These are phyloP conservation scores for Phylloporus sp. DNA, from an alignment of 768 basidiomycete genomes.

Conservation along the genomic window DNA sequence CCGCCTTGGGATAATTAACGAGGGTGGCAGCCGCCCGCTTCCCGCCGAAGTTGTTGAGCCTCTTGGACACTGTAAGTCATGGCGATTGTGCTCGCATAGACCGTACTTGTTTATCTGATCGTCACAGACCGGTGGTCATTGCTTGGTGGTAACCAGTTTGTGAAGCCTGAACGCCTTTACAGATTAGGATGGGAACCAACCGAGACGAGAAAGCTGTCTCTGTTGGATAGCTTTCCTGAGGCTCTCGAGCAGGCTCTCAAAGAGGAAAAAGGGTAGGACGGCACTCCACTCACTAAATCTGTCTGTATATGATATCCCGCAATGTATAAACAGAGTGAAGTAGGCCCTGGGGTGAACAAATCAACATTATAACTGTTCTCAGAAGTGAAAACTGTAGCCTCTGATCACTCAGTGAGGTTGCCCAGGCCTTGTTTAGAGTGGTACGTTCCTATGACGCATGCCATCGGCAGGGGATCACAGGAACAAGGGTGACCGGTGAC, in stretches of 20 bases:
- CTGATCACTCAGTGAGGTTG: no score
- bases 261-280: neutral
- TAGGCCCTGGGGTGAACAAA: no score
- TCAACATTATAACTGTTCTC: no score
- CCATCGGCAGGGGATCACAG: no score
- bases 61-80: constrained; percentile 39
- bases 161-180: constrained; percentile 32
- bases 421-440: no score
- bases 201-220: constrained; percentile 23
- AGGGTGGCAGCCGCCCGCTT: constrained; percentile 33
- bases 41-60: constrained; percentile 32
- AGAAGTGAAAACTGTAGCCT: no score
- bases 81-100: neutral
- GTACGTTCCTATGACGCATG: no score
- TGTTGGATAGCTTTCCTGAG: constrained; percentile 27
- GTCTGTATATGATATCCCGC: constrained; percentile 1
- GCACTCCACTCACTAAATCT: neutral
- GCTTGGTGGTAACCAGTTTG: constrained; percentile 37
- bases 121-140: constrained; percentile 38
- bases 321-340: constrained; percentile 7
- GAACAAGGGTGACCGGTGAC: no score
- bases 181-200: constrained; percentile 40
- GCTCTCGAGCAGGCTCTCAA: constrained; percentile 28
- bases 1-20: constrained; percentile 31
- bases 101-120: neutral